These are phyloP conservation scores for Saturnispora sekii DNA, from an alignment of 805 yeast species.

Conservation along the genomic window DNA sequence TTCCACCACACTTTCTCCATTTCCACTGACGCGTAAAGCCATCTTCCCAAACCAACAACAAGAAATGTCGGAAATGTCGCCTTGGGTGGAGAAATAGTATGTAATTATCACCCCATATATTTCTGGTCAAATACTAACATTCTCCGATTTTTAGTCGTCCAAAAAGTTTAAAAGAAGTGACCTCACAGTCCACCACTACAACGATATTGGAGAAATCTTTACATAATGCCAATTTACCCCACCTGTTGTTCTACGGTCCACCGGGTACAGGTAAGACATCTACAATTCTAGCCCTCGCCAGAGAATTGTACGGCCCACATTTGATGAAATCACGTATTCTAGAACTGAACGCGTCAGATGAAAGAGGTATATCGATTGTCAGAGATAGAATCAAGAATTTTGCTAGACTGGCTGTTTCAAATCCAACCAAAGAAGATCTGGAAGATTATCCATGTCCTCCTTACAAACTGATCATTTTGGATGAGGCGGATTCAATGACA, in stretches of 20 bases:
- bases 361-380: conserved; percentile 81
- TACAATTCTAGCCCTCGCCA: conserved; percentile 74
- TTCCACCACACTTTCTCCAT: no score
- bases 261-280: conserved; percentile 94
- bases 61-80: conserved; percentile 25
- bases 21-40: no score
- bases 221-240: conserved; percentile 76
- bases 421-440: conserved; percentile 60
- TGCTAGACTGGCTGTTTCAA: conserved; percentile 77
- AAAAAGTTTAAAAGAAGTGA: conserved; percentile 69
- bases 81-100: conserved; percentile 88
- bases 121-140: background rate
- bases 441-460: conserved; percentile 91
- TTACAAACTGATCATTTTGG: conserved; percentile 82
- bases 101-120: conserved; percentile 13
- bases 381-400: conserved; percentile 78
- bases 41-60: no score
- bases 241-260: conserved; percentile 86
- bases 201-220: conserved; percentile 71
- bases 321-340: conserved; percentile 61
- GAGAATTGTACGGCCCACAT: conserved; percentile 66
- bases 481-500: conserved; percentile 99
- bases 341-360: conserved; percentile 85
- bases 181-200: conserved; percentile 89
- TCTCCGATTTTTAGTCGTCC: conserved; percentile 52